Conservation (phyloP, 495 filamentous ascomycete species). For the Clavariopsis aquatica region DNA sequence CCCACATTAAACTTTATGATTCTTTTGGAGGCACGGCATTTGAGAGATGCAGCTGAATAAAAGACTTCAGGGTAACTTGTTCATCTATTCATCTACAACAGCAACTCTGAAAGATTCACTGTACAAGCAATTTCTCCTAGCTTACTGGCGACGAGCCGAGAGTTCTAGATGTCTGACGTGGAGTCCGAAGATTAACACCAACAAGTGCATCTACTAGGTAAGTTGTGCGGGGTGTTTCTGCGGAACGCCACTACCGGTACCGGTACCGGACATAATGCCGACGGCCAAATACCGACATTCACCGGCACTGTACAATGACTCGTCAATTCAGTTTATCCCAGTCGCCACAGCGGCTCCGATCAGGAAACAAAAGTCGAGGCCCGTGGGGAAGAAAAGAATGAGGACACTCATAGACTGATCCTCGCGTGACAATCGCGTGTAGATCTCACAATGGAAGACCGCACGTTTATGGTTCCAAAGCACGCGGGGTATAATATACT, state of each 20-base stretch:
- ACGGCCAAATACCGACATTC: constrained; percentile 19
- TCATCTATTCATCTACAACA: no score
- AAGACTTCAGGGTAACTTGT: no score
- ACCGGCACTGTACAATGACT: constrained; percentile 18
- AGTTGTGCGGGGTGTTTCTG: constrained; percentile 10
- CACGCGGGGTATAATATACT: constrained; percentile 26
- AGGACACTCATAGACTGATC: neutral
- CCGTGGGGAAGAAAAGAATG: neutral
- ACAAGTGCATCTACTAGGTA: neutral
- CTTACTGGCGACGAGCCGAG: no score
- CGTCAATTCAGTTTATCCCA: neutral
- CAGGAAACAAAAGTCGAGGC: neutral
- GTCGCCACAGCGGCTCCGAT: neutral
- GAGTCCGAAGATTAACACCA: no score
- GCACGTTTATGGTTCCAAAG: constrained; percentile 22
- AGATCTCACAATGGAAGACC: constrained; percentile 24
- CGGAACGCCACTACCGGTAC: neutral
- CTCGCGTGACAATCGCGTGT: constrained; percentile 4
- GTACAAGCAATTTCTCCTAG: no score
- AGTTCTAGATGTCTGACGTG: no score
- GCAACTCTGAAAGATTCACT: no score
- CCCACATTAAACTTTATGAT: no score
- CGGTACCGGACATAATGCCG: neutral
- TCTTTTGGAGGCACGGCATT: no score
- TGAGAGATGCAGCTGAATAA: no score